Evolutionary conservation across 345 rosid genomes (phyloP).

Genomic region (Lumnitzera littorea): DNA sequence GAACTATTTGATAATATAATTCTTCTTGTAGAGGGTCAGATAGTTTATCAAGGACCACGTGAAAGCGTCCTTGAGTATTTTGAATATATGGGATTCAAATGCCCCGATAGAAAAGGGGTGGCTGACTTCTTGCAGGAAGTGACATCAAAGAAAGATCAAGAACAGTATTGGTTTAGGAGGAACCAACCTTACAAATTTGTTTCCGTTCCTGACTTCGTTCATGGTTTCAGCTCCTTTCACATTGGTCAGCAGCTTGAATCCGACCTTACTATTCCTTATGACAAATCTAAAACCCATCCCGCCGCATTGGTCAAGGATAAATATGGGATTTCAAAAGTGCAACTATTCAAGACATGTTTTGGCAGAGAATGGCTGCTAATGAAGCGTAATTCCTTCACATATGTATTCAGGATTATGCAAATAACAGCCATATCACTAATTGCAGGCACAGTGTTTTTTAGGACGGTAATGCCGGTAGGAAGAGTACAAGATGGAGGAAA

Average conservation of each 20-base stretch:
- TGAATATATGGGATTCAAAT: slow-evolving; percentile 25
- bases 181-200: slow-evolving; percentile 40
- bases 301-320: slow-evolving; percentile 59
- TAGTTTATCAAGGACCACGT: slow-evolving; percentile 68
- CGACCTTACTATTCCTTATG: slow-evolving; percentile 45
- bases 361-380: slow-evolving; percentile 66
- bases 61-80: slow-evolving; percentile 62
- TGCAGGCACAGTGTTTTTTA: slow-evolving; percentile 42
- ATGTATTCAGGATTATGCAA: slow-evolving; percentile 53
- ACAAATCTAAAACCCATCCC: slow-evolving; percentile 47
- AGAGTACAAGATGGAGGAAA: slow-evolving; percentile 31
- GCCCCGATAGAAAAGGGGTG: slow-evolving; percentile 70
- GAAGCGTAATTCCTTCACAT: slow-evolving; percentile 51
- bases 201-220: slow-evolving; percentile 39
- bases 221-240: slow-evolving; percentile 44
- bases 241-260: slow-evolving; percentile 36
- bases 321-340: slow-evolving; percentile 63
- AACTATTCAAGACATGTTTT: slow-evolving; percentile 60
- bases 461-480: slow-evolving; percentile 52
- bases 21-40: slow-evolving; percentile 56
- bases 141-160: slow-evolving; percentile 73
- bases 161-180: slow-evolving; percentile 59
- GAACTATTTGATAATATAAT: slow-evolving; percentile 78
- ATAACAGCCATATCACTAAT: slow-evolving; percentile 46
- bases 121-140: slow-evolving; percentile 80